These are phyloP conservation scores for Radiomyces spectabilis DNA, from an alignment of 192 early-diverging fungal genomes.

Conservation along the genomic window DNA sequence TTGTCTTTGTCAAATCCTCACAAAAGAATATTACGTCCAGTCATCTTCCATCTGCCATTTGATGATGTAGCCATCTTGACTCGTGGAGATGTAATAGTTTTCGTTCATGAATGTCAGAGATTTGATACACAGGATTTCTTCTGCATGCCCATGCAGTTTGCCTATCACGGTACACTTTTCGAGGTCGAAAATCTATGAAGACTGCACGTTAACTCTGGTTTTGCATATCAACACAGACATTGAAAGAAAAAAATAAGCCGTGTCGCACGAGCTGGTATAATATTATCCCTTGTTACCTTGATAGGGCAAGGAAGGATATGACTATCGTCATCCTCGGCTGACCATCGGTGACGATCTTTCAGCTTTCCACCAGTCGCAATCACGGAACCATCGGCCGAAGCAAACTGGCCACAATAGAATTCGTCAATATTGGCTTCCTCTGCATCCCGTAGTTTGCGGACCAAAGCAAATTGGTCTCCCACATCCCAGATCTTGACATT, in stretches of 20 bases:
- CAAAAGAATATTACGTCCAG: slow-evolving; percentile 81
- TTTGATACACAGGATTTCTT: slow-evolving; percentile 88
- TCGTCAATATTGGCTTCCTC: slow-evolving; percentile 83
- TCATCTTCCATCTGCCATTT: slow-evolving; percentile 81
- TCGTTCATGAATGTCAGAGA: slow-evolving; percentile 64
- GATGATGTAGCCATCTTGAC: slow-evolving; percentile 92
- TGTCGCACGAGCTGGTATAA: background rate
- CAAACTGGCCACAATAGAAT: slow-evolving; percentile 80
- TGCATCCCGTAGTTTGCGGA: slow-evolving; percentile 68
- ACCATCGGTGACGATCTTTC: slow-evolving; percentile 86
- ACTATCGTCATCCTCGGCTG: slow-evolving; percentile 85
- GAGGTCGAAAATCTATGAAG: slow-evolving; percentile 68
- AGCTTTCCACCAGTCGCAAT: slow-evolving; percentile 86
- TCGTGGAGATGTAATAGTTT: slow-evolving; percentile 81
- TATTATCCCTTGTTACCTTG: slow-evolving; percentile 41
- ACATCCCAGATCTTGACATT: slow-evolving; percentile 76
- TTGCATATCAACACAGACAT: too few species aligned
- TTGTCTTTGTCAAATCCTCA: too few species aligned
- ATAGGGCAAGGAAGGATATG: slow-evolving; percentile 91
- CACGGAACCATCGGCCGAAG: slow-evolving; percentile 14
- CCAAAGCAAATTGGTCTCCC: slow-evolving; percentile 50
- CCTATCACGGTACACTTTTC: slow-evolving; percentile 66
- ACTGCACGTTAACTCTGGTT: too few species aligned
- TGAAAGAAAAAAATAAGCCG: background rate
- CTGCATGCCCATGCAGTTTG: slow-evolving; percentile 74